Percentiles rank a stretch among this genome's conserved stretches.
Conservation (phyloP, 108 stramenopile genomes). For the Skeletonema marinoi region DNA sequence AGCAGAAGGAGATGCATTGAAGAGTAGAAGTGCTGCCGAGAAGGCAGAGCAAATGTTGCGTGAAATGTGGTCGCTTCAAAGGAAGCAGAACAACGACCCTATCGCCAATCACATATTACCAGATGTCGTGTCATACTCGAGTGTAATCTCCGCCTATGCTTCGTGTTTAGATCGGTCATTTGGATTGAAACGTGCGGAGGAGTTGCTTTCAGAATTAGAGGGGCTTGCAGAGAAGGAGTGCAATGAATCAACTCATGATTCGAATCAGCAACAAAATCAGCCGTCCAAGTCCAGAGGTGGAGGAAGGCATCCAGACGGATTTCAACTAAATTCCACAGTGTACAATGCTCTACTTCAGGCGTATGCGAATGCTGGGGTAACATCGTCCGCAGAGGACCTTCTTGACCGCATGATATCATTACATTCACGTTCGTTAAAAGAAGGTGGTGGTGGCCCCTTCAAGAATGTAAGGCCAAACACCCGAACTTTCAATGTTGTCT, state of each 20-base stretch:
- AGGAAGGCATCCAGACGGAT: slow-evolving; percentile 26
- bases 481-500: slow-evolving; percentile 39
- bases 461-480: slow-evolving; percentile 38
- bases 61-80: slow-evolving; percentile 31
- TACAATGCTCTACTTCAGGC: slow-evolving; percentile 55
- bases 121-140: slow-evolving; percentile 33
- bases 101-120: neutral
- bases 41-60: slow-evolving; percentile 43
- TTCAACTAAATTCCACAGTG: slow-evolving; percentile 39
- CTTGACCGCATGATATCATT: slow-evolving; percentile 33
- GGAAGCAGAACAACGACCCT: neutral
- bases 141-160: slow-evolving; percentile 41
- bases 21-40: slow-evolving; percentile 28
- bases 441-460: slow-evolving; percentile 31
- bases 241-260: neutral
- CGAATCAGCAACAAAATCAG: neutral
- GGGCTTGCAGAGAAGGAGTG: slow-evolving; percentile 13
- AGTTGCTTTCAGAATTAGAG: slow-evolving; percentile 33
- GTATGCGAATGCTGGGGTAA: slow-evolving; percentile 48
- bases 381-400: slow-evolving; percentile 37
- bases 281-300: neutral
- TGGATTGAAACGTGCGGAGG: slow-evolving; percentile 17
- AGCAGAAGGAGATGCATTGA: neutral
- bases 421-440: slow-evolving; percentile 21
- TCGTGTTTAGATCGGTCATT: slow-evolving; percentile 33